Evolutionary conservation across 108 stramenopile genomes (phyloP).

Genomic region (Pseudonitzschia multistriata): DNA sequence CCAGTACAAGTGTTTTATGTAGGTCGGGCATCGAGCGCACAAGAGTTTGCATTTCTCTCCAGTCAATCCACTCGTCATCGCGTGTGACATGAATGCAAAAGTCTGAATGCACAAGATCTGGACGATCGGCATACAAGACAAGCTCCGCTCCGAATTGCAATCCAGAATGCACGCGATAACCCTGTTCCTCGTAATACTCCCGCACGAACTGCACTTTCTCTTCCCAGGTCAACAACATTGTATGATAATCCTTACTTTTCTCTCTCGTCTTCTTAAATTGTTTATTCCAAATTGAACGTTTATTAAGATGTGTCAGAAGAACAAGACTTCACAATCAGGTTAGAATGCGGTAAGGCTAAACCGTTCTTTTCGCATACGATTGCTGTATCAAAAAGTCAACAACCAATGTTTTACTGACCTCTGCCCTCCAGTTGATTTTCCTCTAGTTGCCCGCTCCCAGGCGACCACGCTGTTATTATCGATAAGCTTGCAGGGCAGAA

Average conservation of each 20-base stretch:
- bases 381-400: not conserved
- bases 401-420: no score
- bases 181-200: slow-evolving; percentile 62
- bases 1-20: slow-evolving; percentile 83
- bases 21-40: slow-evolving; percentile 80
- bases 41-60: slow-evolving; percentile 76
- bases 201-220: slow-evolving; percentile 56
- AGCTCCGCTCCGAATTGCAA: slow-evolving; percentile 86
- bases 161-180: slow-evolving; percentile 87
- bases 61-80: slow-evolving; percentile 61
- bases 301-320: not conserved
- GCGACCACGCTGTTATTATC: no score
- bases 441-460: no score
- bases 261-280: not conserved
- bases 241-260: not conserved
- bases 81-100: slow-evolving; percentile 82
- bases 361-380: not conserved
- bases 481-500: no score
- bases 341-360: not conserved
- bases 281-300: not conserved
- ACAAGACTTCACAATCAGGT: not conserved
- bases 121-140: slow-evolving; percentile 84
- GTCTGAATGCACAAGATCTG: slow-evolving; percentile 77
- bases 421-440: no score
- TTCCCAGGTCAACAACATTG: slow-evolving; percentile 18